Conservation (phyloP, 164 flowering plant species). For the Euptelea pleiosperma region DNA sequence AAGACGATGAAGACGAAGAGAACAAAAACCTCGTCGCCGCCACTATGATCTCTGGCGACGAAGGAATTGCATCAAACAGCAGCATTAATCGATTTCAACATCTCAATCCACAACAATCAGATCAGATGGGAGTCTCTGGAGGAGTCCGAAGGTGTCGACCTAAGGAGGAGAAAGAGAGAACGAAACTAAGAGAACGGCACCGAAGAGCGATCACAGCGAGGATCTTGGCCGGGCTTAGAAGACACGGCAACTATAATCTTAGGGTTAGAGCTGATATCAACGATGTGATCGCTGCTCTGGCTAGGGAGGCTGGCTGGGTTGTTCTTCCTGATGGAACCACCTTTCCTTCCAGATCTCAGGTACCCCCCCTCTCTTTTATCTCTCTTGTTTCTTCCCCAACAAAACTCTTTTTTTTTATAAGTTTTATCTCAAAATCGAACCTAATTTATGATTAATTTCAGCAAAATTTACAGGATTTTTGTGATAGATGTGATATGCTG, state of each 20-base stretch:
- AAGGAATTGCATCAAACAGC: slow-evolving; percentile 24
- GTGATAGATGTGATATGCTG: too few species aligned
- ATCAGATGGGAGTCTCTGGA: slow-evolving; percentile 31
- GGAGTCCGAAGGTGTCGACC: slow-evolving; percentile 73
- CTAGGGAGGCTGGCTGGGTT: slow-evolving; percentile 98
- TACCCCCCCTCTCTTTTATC: slow-evolving; percentile 17
- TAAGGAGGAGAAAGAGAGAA: slow-evolving; percentile 90
- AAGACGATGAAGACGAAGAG: slow-evolving; percentile 59
- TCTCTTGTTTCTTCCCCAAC: not conserved
- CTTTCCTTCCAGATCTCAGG: slow-evolving; percentile 87
- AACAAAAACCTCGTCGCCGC: slow-evolving; percentile 24
- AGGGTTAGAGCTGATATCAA: slow-evolving; percentile 97
- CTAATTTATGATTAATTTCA: too few species aligned
- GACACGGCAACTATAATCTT: slow-evolving; percentile 95
- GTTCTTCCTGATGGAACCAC: slow-evolving; percentile 99
- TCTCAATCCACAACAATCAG: not conserved
- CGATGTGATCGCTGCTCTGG: slow-evolving; percentile 94
- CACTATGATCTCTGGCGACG: slow-evolving; percentile 35
- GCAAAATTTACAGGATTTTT: too few species aligned
- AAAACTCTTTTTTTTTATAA: not conserved
- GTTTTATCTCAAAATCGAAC: too few species aligned
- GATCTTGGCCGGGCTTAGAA: slow-evolving; percentile 85
- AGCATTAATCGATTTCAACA: slow-evolving; percentile 38
- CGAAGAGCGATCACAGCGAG: slow-evolving; percentile 93
- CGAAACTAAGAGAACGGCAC: slow-evolving; percentile 87